phyloP scores from a whole-genome alignment of 2,329 filamentous ascomycete species.

The Penicillium sp. region DNA sequence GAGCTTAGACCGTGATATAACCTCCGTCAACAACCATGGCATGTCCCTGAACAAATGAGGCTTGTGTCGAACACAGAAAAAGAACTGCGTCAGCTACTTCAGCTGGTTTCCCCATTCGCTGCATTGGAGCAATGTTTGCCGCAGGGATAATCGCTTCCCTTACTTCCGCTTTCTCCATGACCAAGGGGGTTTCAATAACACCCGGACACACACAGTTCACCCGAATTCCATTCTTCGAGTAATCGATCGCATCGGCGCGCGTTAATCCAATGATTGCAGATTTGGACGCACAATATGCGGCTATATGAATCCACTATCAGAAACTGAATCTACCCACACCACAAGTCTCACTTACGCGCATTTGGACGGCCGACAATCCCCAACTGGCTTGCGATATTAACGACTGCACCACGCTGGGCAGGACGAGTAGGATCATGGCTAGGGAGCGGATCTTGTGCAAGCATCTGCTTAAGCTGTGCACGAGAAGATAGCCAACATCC shows the following conservation, averaged over 20 bases:
- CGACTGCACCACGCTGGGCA: conserved; percentile 49
- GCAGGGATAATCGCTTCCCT: conserved; percentile 43
- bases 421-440: conserved; percentile 38
- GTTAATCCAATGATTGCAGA: conserved; percentile 62
- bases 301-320: conserved; percentile 28
- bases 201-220: conserved; percentile 43
- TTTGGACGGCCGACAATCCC: conserved; percentile 51
- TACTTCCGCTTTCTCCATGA: conserved; percentile 43
- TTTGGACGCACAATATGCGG: conserved; percentile 60
- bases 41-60: conserved; percentile 56
- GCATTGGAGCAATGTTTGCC: conserved; percentile 52
- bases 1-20: conserved; percentile 46
- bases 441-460: conserved; percentile 45
- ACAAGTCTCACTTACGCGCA: conserved; percentile 41
- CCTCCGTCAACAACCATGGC: conserved; percentile 57
- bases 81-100: conserved; percentile 54
- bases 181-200: conserved; percentile 51
- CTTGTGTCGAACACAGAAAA: conserved; percentile 52
- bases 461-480: conserved; percentile 49
- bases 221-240: conserved; percentile 43
- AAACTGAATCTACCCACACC: neutral
- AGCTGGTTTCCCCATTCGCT: conserved; percentile 51
- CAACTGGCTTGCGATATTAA: conserved; percentile 57
- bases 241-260: conserved; percentile 58
- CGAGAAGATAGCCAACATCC: conserved; percentile 52